Base-by-base conservation (phyloP, 2,329 filamentous ascomycete species). In the Aspergillus brunneoviolaceus region DNA sequence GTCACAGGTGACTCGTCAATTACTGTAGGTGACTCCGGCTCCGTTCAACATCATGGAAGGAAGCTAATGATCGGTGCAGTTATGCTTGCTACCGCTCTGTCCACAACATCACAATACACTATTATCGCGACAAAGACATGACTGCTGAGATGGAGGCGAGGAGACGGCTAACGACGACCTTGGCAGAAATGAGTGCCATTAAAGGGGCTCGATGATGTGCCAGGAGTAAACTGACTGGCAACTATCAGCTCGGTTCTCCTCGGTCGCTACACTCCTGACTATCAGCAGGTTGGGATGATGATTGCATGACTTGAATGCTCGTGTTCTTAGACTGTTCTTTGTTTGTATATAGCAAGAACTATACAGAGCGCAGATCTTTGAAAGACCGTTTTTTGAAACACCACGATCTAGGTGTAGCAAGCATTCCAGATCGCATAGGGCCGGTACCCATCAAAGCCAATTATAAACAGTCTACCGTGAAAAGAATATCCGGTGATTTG, bases 11-110 rank as follows among this genome's bases (percentile, higher is more conserved):
- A 70, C 71, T 27, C 72, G 76, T 31, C 60, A 75, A 27, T 60
- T 75, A 42, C 65, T 78, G 76, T 78, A 69, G 45, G 74, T 70
- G 42, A 47, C 10, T 12, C 23, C 10, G 11, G 23, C 6, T 25
- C 23, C 35, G n/a, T 33, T 58, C 51, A 11, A 21, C 21, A 29
- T 16, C 14, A 5, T 7, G 31, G 16, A n/a, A 23, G 55, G 9
- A 11, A 16, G 57, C 55, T 39, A 25, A 55, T 48, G 60, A 35
- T 50, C 52, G 12, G 50, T 48, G 25, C 57, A 78, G 76, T 23
- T 78, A 78, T 63, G 68, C 74, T 14, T 77, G 76, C 59, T 78
- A 77, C 55, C 75, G 73, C 49, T 66, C 71, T 29, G 66, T 78
- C 12, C 70, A 72, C 56, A 69, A 64, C 39, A 73, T 78, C 52